A percentile compares a stretch with the other conserved stretches of the same genome.
Evolutionary conservation across 768 basidiomycete species (phyloP).

Genomic region (Tephrocybe sp.): DNA sequence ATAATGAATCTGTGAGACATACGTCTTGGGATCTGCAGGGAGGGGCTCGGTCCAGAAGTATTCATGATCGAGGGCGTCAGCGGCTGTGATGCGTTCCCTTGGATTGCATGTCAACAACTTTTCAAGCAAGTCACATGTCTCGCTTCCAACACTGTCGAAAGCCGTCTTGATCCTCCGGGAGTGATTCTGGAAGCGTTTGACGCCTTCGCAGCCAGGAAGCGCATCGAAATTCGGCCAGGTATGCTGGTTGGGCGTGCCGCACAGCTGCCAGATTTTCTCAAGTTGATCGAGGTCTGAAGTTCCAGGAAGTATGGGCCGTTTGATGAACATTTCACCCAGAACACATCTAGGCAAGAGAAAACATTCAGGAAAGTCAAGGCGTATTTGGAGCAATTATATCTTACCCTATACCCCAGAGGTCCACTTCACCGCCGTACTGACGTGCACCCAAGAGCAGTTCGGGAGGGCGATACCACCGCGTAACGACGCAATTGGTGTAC

Average conservation of each 20-base stretch:
- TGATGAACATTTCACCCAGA: conserved; percentile 94
- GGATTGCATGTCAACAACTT: conserved; percentile 85
- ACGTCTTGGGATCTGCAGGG: conserved; percentile 85
- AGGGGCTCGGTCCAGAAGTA: conserved; percentile 94
- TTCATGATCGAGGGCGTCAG: conserved; percentile 85
- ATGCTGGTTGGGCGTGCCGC: conserved; percentile 84
- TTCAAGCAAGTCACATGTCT: conserved; percentile 82
- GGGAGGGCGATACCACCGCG: conserved; percentile 92
- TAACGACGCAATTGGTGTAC: conserved; percentile 96
- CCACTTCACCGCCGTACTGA: conserved; percentile 91
- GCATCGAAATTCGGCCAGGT: conserved; percentile 78
- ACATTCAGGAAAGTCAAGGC: neutral
- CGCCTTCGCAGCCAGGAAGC: conserved; percentile 78
- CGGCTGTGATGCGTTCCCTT: conserved; percentile 77
- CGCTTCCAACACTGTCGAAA: conserved; percentile 70
- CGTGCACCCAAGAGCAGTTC: conserved; percentile 88
- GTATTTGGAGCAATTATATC: conserved; percentile 25
- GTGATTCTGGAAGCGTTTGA: conserved; percentile 58
- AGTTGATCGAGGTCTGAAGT: conserved; percentile 90
- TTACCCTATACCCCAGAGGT: conserved; percentile 97
- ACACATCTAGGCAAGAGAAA: conserved; percentile 67
- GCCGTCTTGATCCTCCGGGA: conserved; percentile 55
- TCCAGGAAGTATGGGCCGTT: conserved; percentile 85
- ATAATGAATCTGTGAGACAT: conserved; percentile 25
- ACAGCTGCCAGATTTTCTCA: conserved; percentile 85